A percentile compares a stretch with the other conserved stretches of the same genome.
phyloP scores from a whole-genome alignment of 495 filamentous ascomycete species.

The Trichoderma erinaceum region DNA sequence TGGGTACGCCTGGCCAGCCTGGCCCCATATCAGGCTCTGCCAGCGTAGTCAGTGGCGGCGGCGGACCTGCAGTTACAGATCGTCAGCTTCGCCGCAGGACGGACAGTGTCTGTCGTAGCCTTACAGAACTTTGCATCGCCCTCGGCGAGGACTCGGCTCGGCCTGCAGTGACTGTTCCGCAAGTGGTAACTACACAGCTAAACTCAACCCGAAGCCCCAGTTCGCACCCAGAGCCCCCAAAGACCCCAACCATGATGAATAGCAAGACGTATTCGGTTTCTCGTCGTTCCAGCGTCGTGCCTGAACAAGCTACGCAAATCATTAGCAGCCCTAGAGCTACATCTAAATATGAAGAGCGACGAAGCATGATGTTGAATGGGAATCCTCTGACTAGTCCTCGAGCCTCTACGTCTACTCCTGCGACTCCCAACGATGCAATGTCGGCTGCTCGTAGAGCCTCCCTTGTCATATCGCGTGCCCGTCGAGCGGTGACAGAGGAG shows the following conservation, averaged over 20 bases:
- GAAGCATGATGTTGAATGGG: constrained; percentile 53
- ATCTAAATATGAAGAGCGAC: constrained; percentile 66
- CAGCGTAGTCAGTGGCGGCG: constrained; percentile 55
- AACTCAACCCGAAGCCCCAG: constrained; percentile 21
- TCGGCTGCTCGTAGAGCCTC: constrained; percentile 37
- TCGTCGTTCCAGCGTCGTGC: constrained; percentile 28
- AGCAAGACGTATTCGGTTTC: constrained; percentile 1
- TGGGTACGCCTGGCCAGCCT: constrained; percentile 57
- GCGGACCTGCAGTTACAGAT: constrained; percentile 51
- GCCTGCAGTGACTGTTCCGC: constrained; percentile 22
- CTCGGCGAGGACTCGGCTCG: constrained; percentile 53
- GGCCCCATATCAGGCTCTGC: constrained; percentile 55
- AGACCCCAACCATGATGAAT: constrained; percentile 34
- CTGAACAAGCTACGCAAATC: constrained; percentile 28
- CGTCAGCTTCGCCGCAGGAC: constrained; percentile 81
- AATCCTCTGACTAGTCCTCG: constrained; percentile 36
- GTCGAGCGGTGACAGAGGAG: constrained; percentile 41
- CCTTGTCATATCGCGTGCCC: constrained; percentile 36
- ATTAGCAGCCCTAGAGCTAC: constrained; percentile 56
- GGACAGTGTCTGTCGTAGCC: constrained; percentile 83
- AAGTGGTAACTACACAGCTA: constrained; percentile 14
- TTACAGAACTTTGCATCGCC: constrained; percentile 89
- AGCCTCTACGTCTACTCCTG: constrained; percentile 28
- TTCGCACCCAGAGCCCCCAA: constrained; percentile 25
- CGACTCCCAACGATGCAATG: constrained; percentile 26